A percentile compares a stretch with the other conserved stretches of the same genome.
phyloP scores from a whole-genome alignment of 768 basidiomycete species.

The Lactarius hatsudake region DNA sequence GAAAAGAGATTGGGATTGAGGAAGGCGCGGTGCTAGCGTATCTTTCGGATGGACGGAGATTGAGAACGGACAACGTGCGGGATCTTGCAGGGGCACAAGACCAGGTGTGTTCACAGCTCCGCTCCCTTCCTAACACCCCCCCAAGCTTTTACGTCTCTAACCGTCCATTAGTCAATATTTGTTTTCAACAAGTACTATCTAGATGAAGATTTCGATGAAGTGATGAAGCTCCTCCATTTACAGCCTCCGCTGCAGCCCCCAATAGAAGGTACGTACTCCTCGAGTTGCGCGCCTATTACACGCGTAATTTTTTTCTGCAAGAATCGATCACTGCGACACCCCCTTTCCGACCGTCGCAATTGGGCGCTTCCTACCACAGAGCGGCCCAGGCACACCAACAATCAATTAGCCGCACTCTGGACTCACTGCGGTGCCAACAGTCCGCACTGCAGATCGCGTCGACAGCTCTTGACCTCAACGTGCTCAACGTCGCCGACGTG shows the following conservation, averaged over 20 bases:
- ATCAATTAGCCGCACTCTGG: conserved; percentile 49
- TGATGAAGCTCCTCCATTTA: conserved; percentile 59
- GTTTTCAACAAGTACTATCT: conserved; percentile 84
- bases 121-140: neutral
- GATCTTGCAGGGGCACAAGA: conserved; percentile 74
- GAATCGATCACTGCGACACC: conserved; percentile 65
- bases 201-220: conserved; percentile 63
- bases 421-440: conserved; percentile 61
- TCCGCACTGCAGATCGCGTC: conserved; percentile 74
- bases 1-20: conserved; percentile 68
- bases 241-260: conserved; percentile 64
- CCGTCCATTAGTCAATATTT: conserved; percentile 55
- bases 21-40: conserved; percentile 71
- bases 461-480: conserved; percentile 65
- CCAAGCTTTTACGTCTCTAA: neutral
- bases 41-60: conserved; percentile 72
- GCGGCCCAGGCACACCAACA: conserved; percentile 65
- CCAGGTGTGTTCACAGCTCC: conserved; percentile 49
- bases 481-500: conserved; percentile 66
- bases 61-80: conserved; percentile 67
- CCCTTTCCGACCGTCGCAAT: conserved; percentile 64
- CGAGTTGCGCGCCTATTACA: neutral
- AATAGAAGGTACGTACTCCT: conserved; percentile 55
- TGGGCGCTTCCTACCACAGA: conserved; percentile 64
- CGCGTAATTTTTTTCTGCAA: conserved; percentile 30